A percentile compares a stretch with the other conserved stretches of the same genome.
Conservation (phyloP, 305 asterid genomes). For the Fraxinus sp. region DNA sequence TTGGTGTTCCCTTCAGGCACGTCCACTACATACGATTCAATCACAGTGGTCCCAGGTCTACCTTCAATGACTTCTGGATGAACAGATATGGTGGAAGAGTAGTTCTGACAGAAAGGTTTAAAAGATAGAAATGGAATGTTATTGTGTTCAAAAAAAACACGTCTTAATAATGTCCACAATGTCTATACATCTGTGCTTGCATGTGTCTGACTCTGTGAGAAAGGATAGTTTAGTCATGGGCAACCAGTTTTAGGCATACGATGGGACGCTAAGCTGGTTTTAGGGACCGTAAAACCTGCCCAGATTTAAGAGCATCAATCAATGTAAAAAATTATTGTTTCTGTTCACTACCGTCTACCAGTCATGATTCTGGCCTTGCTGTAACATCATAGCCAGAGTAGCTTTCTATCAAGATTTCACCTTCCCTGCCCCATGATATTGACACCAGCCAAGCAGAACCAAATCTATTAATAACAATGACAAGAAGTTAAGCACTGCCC, state of each 20-base stretch:
- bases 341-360: background rate
- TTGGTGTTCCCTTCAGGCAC: constrained; percentile 84
- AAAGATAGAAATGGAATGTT: constrained; percentile 4
- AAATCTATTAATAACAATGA: background rate
- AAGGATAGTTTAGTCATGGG: background rate
- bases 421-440: background rate
- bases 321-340: background rate
- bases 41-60: constrained; percentile 63
- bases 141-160: background rate
- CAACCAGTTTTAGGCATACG: background rate
- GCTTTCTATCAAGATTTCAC: background rate
- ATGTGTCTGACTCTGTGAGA: background rate
- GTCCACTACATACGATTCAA: constrained; percentile 78
- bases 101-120: constrained; percentile 52
- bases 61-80: constrained; percentile 79
- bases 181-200: background rate
- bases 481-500: background rate
- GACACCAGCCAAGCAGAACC: background rate
- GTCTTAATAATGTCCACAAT: background rate
- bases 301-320: background rate
- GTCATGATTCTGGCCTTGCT: constrained; percentile 1
- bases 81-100: constrained; percentile 64
- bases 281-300: background rate
- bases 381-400: background rate
- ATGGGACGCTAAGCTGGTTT: background rate